phyloP scores from a whole-genome alignment of 164 flowering plant genomes.

The Macadamia integrifolia region DNA sequence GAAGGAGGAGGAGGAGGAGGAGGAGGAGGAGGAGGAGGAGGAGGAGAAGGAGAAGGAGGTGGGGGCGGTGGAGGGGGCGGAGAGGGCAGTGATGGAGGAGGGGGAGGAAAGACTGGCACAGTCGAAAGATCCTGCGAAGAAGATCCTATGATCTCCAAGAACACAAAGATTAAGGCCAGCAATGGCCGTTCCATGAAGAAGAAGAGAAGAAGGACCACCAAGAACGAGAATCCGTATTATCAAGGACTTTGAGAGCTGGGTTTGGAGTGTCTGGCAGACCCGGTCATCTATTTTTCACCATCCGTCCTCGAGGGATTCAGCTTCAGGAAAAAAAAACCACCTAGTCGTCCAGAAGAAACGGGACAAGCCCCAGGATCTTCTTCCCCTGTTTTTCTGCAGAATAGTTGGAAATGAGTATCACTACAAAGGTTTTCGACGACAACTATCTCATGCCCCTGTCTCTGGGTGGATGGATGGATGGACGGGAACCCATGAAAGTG shows the following conservation, averaged over 20 bases:
- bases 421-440: no score
- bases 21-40: conserved; percentile 6
- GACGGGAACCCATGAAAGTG: background rate
- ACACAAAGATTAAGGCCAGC: background rate
- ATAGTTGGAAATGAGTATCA: no score
- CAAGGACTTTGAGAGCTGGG: background rate
- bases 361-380: no score
- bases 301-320: no score
- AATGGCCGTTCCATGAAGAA: background rate
- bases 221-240: background rate
- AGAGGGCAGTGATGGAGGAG: conserved; percentile 12
- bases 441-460: no score
- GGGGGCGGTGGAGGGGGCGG: conserved; percentile 20
- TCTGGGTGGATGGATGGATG: background rate
- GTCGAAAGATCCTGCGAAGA: conserved; percentile 3
- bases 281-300: no score
- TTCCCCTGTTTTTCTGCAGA: no score
- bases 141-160: background rate
- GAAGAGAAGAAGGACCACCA: background rate
- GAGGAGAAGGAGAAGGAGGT: conserved; percentile 10
- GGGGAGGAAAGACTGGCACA: conserved; percentile 14
- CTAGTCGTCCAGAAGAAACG: no score
- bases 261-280: background rate
- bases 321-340: no score
- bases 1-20: conserved; percentile 9